Evolutionary conservation across 106 monocot species (phyloP), one percentile per base, ranked within the genome.

Genomic region (Allium sativum): DNA sequence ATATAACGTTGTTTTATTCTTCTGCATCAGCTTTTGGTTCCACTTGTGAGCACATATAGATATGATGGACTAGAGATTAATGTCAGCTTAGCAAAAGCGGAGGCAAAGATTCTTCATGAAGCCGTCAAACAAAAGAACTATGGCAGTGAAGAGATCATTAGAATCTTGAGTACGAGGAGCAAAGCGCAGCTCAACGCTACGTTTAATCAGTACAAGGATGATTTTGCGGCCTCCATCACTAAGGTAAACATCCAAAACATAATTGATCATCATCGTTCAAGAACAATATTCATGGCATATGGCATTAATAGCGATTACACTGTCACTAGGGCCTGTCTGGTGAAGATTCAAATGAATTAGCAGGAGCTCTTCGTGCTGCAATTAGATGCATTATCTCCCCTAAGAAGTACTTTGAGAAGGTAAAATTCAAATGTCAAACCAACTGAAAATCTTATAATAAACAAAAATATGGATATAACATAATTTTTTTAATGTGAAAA

Each of bases 161-260:
- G 96, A 55, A 85, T 98, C 47, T 19, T 98, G 59, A 71, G 76
- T n/a, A 98, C 96, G 11, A 84, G 96, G 64, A 98, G 96, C 84
- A 91, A 76, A 68, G 68, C 88, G 4, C 96, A 98, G 63, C 91
- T 91, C 51, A 71, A 72, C 54, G 90, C 96, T 3, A 92, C 88
- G 31, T 98, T 98, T 58, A 88, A 85, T 57, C 64, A 61, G 40
- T 92, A 76, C 78, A 84, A 80, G 68, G 96, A 98, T 70, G 82
- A 82, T 12, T 76, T 71, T 40, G 80, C 74, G 42, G 22, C 55
- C 43, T 72, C 88, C 56, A 68, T 98, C 62, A 76, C 71, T 18
- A 85, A 96, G 90, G 87, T 87, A 61, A 54, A 50, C 12, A 10
- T 31, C 3, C 8, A 13, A 62, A 18, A 7, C 48, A 42, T 44